A percentile compares a stretch with the other conserved stretches of the same genome.
Conservation (phyloP, 495 filamentous ascomycete genomes). For the Pyrenopolyporus hunteri region DNA sequence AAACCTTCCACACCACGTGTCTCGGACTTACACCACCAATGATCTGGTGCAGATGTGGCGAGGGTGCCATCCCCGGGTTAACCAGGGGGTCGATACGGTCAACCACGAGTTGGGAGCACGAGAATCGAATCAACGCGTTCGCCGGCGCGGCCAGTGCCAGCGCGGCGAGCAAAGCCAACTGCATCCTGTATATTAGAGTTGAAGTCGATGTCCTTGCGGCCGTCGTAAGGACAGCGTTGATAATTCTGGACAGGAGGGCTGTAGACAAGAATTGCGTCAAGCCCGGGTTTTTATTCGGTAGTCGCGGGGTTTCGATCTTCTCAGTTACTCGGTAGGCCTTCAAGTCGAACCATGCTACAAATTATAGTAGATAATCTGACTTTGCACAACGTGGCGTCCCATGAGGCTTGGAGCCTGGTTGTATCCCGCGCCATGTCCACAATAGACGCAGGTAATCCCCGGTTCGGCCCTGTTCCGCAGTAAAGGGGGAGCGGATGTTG, state of each 20-base stretch:
- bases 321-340: neutral
- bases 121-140: conserved; percentile 45
- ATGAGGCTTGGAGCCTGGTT: conserved; percentile 8
- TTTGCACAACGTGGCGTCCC: neutral
- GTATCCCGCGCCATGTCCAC: neutral
- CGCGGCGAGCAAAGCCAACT: conserved; percentile 35
- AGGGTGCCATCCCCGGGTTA: conserved; percentile 42
- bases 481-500: neutral
- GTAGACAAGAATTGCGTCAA: conserved; percentile 2
- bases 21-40: conserved; percentile 39
- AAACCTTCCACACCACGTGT: neutral
- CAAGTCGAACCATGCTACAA: no score
- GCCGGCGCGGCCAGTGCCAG: conserved; percentile 42
- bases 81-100: conserved; percentile 46
- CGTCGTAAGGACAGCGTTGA: conserved; percentile 5
- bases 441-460: neutral
- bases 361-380: conserved; percentile 6
- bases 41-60: conserved; percentile 46
- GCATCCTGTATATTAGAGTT: conserved; percentile 38
- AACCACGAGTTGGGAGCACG: conserved; percentile 44
- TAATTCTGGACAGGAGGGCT: neutral
- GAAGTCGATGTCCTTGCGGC: neutral
- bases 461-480: neutral
- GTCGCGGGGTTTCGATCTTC: neutral
- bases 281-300: conserved; percentile 19